Percentiles rank a stretch among this genome's conserved stretches.
Evolutionary conservation across 2,329 filamentous ascomycete genomes (phyloP).

Genomic region (Coniochaeta sp.): DNA sequence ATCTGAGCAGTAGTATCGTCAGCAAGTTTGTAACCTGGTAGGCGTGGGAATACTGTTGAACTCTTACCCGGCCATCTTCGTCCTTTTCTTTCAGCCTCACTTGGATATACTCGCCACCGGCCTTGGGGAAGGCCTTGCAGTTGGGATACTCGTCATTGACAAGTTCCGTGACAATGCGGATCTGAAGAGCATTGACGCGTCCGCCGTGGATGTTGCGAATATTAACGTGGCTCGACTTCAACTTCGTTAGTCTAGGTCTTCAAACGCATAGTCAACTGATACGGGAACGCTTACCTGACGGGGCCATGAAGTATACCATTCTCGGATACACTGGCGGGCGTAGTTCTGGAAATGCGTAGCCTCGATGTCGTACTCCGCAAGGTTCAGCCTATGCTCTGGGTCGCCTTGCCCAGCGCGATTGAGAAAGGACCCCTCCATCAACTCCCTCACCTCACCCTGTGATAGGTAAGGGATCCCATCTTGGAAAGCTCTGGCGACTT

Average conservation of each 20-base stretch:
- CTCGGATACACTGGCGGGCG: not conserved
- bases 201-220: constrained; percentile 16
- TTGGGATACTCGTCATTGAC: constrained; percentile 14
- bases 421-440: constrained; percentile 6
- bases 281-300: not conserved
- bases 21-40: not conserved
- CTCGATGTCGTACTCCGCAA: constrained; percentile 4
- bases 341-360: constrained; percentile 10
- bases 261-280: not conserved
- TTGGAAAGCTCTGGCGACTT: constrained; percentile 16
- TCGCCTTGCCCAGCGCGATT: too few species aligned
- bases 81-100: constrained; percentile 8
- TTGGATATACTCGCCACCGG: constrained; percentile 9
- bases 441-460: constrained; percentile 12
- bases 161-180: constrained; percentile 18
- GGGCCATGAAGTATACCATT: constrained; percentile 5
- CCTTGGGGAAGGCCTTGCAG: constrained; percentile 7
- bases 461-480: constrained; percentile 25
- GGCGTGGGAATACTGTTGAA: not conserved
- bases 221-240: constrained; percentile 5
- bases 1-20: not conserved
- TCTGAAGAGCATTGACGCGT: constrained; percentile 18
- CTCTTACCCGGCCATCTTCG: not conserved
- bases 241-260: not conserved
- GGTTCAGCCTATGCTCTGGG: constrained; percentile 4